phyloP scores from a whole-genome alignment of 805 yeast genomes.

The Blastobotrys mokoenaii region DNA sequence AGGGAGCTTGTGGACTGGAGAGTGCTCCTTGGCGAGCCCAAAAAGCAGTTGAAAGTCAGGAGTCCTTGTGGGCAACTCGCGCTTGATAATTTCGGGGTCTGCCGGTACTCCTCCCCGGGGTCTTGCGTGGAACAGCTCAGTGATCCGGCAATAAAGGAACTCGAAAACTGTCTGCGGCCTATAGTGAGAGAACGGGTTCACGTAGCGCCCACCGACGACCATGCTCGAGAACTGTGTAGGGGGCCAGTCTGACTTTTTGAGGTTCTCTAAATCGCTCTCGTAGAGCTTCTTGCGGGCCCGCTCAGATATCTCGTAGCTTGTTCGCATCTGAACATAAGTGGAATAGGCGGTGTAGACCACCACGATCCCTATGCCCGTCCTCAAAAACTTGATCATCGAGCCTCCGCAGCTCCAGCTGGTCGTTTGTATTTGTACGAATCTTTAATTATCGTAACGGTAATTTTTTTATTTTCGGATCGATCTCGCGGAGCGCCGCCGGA shows the following conservation, averaged over 20 bases:
- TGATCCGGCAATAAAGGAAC: conserved; percentile 62
- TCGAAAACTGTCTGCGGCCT: conserved; percentile 85
- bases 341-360: conserved; percentile 57
- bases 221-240: conserved; percentile 36
- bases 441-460: too few species aligned
- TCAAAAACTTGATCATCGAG: neutral
- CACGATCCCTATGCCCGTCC: conserved; percentile 17
- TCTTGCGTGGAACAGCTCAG: conserved; percentile 56
- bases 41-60: conserved; percentile 46
- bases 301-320: conserved; percentile 44
- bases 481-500: too few species aligned
- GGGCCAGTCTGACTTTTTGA: conserved; percentile 14
- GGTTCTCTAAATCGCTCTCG: conserved; percentile 16
- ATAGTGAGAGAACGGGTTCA: conserved; percentile 86
- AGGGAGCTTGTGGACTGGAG: conserved; percentile 4
- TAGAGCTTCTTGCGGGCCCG: conserved; percentile 30
- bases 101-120: conserved; percentile 54
- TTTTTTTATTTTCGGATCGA: too few species aligned
- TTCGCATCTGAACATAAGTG: conserved; percentile 46
- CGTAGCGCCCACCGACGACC: conserved; percentile 67
- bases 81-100: conserved; percentile 39
- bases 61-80: conserved; percentile 46
- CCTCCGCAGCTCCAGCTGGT: too few species aligned
- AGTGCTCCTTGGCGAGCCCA: conserved; percentile 9
- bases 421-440: too few species aligned